phyloP scores from a whole-genome alignment of 208 protist genomes.

The Naegleria gruberi region DNA sequence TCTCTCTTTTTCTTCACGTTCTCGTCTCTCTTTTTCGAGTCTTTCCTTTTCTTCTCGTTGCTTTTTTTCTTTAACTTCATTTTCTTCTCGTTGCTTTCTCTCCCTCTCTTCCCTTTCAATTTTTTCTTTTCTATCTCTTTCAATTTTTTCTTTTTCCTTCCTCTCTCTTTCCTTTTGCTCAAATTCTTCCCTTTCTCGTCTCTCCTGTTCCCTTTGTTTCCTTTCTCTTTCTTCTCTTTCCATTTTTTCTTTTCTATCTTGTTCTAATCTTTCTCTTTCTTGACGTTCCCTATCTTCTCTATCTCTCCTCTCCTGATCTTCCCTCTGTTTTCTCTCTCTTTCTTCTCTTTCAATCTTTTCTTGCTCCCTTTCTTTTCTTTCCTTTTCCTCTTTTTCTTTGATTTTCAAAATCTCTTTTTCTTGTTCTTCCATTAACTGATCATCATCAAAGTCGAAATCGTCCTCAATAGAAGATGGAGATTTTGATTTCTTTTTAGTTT shows the following conservation, averaged over 20 bases:
- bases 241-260: constrained; percentile 5
- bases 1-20: constrained; percentile 4
- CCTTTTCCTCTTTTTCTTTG: constrained; percentile 29
- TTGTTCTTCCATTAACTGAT: not conserved
- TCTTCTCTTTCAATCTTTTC: constrained; percentile 24
- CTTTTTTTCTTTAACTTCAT: constrained; percentile 9
- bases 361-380: constrained; percentile 26
- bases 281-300: constrained; percentile 4
- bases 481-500: not conserved
- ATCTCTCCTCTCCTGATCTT: not conserved
- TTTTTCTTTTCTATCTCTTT: constrained; percentile 12
- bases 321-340: constrained; percentile 17
- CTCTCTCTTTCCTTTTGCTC: constrained; percentile 15
- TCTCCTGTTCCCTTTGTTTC: constrained; percentile 14
- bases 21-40: constrained; percentile 10
- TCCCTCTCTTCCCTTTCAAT: not conserved
- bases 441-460: not conserved
- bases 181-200: constrained; percentile 9
- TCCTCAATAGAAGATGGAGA: not conserved
- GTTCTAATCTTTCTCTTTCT: constrained; percentile 15
- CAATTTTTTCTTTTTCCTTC: constrained; percentile 23
- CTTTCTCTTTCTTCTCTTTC: not conserved
- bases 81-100: constrained; percentile 22
- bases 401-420: constrained; percentile 21
- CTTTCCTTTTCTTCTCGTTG: constrained; percentile 20